phyloP scores from a whole-genome alignment of 371 early-diverging fungal genomes.

The Rhizopus microsporus region DNA sequence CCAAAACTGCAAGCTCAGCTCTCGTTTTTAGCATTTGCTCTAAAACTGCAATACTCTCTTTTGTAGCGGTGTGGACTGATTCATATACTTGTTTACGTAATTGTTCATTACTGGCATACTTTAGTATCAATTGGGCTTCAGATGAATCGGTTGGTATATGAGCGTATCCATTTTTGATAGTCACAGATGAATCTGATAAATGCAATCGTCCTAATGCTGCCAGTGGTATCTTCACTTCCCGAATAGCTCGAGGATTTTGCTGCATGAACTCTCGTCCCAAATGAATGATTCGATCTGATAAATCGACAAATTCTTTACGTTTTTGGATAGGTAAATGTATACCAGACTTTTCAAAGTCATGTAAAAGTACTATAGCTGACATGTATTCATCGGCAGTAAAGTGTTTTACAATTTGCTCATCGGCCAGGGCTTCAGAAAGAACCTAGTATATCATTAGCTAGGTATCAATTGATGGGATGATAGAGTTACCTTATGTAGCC shows the following conservation, averaged over 20 bases:
- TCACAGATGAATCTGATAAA: conserved; percentile 14
- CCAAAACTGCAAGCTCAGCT: conserved; percentile 72
- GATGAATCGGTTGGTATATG: conserved; percentile 56
- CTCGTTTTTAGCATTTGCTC: conserved; percentile 78
- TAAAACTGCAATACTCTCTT: conserved; percentile 63
- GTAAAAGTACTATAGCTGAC: conserved; percentile 81
- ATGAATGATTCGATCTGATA: conserved; percentile 82
- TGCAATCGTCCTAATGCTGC: conserved; percentile 28
- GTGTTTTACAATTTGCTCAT: conserved; percentile 49
- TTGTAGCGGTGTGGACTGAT: conserved; percentile 71
- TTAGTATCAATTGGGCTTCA: conserved; percentile 63
- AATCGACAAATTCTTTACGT: conserved; percentile 73
- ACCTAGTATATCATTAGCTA: conserved; percentile 38
- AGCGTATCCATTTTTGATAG: conserved; percentile 31
- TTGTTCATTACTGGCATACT: conserved; percentile 60
- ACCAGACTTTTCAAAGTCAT: conserved; percentile 95
- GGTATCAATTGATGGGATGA: not conserved
- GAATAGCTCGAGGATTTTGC: conserved; percentile 44
- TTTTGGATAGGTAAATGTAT: conserved; percentile 77
- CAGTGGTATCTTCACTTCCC: conserved; percentile 26
- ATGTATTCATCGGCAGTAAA: conserved; percentile 73
- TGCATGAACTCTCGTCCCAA: conserved; percentile 77
- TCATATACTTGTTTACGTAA: conserved; percentile 74
- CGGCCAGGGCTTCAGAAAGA: conserved; percentile 64
- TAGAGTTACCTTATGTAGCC: conserved; percentile 71